Conservation (phyloP, 2,329 filamentous ascomycete species). For the Aspergillaceae sp. region DNA sequence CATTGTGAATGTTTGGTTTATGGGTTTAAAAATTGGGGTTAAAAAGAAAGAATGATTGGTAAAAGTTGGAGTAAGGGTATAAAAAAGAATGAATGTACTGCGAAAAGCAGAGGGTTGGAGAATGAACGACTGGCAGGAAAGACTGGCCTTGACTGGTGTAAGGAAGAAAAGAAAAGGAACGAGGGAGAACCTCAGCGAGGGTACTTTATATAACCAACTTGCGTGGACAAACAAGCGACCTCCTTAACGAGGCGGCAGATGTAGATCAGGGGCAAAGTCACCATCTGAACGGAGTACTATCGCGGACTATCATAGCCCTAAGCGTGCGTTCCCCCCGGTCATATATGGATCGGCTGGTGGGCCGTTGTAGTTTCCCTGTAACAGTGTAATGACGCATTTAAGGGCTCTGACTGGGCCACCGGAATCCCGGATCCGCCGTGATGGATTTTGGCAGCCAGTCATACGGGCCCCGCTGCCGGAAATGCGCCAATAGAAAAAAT, state of each 20-base stretch:
- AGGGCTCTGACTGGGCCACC: no score
- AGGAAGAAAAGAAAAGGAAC: constrained; percentile 2
- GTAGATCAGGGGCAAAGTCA: background rate
- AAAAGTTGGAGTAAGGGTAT: background rate
- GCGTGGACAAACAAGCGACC: no score
- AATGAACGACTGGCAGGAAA: constrained; percentile 17
- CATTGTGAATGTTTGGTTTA: constrained; percentile 17
- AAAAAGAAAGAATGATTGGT: constrained; percentile 17
- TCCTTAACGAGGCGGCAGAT: background rate
- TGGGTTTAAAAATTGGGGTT: background rate
- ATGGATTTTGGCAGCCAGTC: no score
- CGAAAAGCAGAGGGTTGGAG: background rate
- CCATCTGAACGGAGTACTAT: no score
- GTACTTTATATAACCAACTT: constrained; percentile 13
- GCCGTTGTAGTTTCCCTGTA: no score
- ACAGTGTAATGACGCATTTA: no score
- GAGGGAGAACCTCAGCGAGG: background rate
- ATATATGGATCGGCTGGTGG: no score
- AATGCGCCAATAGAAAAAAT: no score
- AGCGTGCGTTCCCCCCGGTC: no score
- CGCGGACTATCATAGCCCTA: no score
- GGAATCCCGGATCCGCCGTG: no score
- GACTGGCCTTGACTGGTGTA: constrained; percentile 13
- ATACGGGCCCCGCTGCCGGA: no score
- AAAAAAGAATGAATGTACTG: constrained; percentile 7